Conservation (phyloP, 2,329 filamentous ascomycete species). For the Didymella segeticola region DNA sequence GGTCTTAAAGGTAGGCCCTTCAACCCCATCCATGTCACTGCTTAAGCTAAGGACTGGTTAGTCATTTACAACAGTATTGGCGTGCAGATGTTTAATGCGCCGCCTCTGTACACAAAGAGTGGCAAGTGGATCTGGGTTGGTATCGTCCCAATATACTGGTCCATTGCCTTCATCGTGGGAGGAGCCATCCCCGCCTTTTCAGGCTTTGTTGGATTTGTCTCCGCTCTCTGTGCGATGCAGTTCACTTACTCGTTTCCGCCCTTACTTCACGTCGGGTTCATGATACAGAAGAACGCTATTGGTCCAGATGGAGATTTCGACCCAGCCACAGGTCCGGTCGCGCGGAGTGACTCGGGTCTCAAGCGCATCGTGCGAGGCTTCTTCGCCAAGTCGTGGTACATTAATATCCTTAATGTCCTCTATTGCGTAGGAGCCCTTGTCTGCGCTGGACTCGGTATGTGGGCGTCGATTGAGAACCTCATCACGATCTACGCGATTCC, state of each 20-base stretch:
- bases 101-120: not conserved
- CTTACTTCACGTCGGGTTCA: not conserved
- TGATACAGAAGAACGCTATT: conserved; percentile 3
- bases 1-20: not conserved
- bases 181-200: conserved; percentile 1
- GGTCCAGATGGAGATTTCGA: not conserved
- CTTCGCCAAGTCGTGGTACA: not conserved
- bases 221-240: conserved; percentile 6
- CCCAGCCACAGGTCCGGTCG: not conserved
- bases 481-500: conserved; percentile 57
- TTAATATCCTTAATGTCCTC: not conserved
- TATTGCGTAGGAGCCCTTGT: conserved; percentile 1
- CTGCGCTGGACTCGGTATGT: conserved; percentile 3
- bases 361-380: not conserved
- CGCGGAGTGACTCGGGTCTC: not conserved
- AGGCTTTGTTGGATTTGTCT: not conserved
- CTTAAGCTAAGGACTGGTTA: not conserved
- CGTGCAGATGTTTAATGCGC: not conserved
- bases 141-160: conserved; percentile 1
- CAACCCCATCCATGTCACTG: too few species aligned
- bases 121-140: not conserved
- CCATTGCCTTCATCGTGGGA: not conserved
- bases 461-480: conserved; percentile 34
- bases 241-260: conserved; percentile 5
- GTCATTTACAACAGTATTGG: conserved; percentile 2